These are phyloP conservation scores for Diaporthe citriasiana DNA, from an alignment of 2,329 filamentous ascomycete species.

Conservation along the genomic window DNA sequence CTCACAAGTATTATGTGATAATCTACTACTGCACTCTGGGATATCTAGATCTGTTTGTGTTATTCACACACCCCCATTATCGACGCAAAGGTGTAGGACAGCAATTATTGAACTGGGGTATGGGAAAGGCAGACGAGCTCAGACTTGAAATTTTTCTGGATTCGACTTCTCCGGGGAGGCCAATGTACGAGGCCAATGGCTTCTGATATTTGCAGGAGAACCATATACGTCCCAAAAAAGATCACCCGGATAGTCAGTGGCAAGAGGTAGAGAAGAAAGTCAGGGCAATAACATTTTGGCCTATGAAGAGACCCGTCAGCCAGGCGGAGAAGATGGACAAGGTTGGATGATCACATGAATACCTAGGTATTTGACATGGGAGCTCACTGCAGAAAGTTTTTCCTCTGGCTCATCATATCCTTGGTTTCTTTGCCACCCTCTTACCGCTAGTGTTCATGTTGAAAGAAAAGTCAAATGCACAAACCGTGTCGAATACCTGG, in stretches of 20 bases:
- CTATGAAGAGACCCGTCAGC: constrained; percentile 44
- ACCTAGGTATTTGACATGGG: not conserved
- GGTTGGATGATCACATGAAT: no score
- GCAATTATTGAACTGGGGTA: constrained; percentile 47
- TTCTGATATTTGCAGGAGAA: constrained; percentile 46
- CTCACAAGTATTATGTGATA: no score
- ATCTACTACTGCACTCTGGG: not conserved
- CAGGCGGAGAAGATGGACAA: constrained; percentile 33
- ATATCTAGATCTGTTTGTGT: constrained; percentile 45
- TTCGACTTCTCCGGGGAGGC: constrained; percentile 43
- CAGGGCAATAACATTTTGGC: constrained; percentile 48
- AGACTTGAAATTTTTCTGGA: constrained; percentile 46
- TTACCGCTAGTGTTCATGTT: not conserved
- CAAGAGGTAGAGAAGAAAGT: constrained; percentile 55
- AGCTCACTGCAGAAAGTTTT: not conserved
- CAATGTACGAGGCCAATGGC: constrained; percentile 45
- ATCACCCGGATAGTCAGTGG: constrained; percentile 47
- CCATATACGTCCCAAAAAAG: constrained; percentile 43
- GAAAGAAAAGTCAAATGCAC: not conserved
- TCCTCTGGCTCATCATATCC: not conserved
- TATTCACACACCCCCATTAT: constrained; percentile 47
- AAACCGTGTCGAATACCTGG: not conserved
- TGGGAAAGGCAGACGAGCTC: constrained; percentile 46
- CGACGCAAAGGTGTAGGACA: constrained; percentile 46
- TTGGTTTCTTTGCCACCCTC: not conserved